Conservation (phyloP, 495 filamentous ascomycete genomes). For the Neurospora africana region DNA sequence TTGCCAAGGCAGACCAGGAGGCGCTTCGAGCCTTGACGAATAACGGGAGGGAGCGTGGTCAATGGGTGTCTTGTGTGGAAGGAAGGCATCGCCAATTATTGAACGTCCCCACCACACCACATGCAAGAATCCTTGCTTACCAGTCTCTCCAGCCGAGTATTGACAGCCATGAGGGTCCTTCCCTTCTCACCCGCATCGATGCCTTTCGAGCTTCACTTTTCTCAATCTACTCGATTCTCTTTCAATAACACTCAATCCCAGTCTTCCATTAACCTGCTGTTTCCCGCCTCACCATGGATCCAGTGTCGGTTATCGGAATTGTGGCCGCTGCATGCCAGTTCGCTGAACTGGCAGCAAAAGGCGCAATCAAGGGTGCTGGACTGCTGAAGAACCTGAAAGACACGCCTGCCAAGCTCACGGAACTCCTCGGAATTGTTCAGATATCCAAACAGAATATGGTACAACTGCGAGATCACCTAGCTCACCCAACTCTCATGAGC, state of each 20-base stretch:
- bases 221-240: not conserved
- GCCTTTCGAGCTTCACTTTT: not conserved
- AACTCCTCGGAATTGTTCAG: not conserved
- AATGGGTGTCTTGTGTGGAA: no score
- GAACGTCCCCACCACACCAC: no score
- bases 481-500: not conserved
- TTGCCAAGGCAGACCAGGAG: no score
- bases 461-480: not conserved
- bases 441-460: not conserved
- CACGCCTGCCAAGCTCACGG: not conserved
- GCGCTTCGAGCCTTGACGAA: no score
- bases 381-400: not conserved
- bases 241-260: not conserved
- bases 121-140: not conserved
- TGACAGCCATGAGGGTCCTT: no score
- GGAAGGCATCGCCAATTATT: no score
- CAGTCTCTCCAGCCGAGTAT: not conserved
- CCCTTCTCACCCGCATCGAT: no score
- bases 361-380: not conserved
- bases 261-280: not conserved
- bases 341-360: not conserved
- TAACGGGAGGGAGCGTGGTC: no score
- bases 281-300: not conserved
- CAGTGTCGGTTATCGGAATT: not conserved
- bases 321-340: not conserved